These are phyloP conservation scores for Oryza coarctata DNA, from an alignment of 176 grass and related monocot species.

Conservation along the genomic window DNA sequence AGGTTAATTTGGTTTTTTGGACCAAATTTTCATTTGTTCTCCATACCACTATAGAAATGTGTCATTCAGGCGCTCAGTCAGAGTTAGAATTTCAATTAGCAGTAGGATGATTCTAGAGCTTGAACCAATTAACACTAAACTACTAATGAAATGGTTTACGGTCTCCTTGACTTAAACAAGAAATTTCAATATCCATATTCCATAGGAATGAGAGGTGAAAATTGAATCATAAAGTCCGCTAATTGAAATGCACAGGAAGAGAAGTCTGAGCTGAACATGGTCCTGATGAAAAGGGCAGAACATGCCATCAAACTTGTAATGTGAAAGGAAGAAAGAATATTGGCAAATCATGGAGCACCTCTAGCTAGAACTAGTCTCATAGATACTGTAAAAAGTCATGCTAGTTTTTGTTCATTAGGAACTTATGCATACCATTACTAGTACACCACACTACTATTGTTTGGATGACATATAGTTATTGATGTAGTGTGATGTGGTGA, in stretches of 20 bases:
- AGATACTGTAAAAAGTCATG: background rate
- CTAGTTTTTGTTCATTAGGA: background rate
- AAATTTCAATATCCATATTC: background rate
- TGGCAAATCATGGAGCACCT: background rate
- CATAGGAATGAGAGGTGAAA: background rate
- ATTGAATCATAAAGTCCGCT: background rate
- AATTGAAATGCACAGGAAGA: background rate
- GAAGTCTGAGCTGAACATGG: background rate
- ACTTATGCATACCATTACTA: background rate
- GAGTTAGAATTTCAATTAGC: background rate
- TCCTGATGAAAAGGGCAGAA: background rate
- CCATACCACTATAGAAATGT: no score
- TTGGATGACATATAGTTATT: background rate
- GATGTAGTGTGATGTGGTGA: background rate
- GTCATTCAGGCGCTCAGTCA: background rate
- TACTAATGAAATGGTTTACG: background rate
- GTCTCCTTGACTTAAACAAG: background rate
- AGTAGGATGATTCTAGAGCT: background rate
- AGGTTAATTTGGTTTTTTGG: background rate
- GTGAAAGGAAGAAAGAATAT: background rate
- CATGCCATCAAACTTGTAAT: background rate
- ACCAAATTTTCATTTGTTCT: background rate
- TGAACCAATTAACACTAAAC: background rate
- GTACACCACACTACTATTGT: background rate
- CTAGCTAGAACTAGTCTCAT: background rate